These are phyloP conservation scores for Chloranthus sessilifolius DNA, from an alignment of 164 flowering plant species.

Conservation along the genomic window DNA sequence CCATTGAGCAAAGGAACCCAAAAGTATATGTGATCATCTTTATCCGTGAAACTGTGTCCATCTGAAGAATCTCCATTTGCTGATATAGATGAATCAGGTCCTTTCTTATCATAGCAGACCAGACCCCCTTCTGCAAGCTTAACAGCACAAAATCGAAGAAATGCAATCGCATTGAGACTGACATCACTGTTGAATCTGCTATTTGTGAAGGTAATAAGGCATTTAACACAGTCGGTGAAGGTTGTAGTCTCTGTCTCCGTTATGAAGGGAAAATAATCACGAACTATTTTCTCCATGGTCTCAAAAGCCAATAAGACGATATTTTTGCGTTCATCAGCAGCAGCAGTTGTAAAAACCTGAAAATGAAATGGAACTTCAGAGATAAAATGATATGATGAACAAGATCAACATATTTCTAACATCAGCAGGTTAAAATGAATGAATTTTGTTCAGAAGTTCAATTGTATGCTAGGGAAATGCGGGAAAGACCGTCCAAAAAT, in stretches of 20 bases:
- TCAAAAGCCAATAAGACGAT: conserved; percentile 90
- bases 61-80: conserved; percentile 34
- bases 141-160: conserved; percentile 95
- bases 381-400: conserved; percentile 5
- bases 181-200: conserved; percentile 93
- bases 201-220: conserved; percentile 90
- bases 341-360: conserved; percentile 95
- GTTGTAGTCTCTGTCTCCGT: conserved; percentile 94
- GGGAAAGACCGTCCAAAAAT: too few relatives aligned
- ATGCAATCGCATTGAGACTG: conserved; percentile 96
- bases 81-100: conserved; percentile 24
- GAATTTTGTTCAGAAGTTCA: too few relatives aligned
- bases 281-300: conserved; percentile 96
- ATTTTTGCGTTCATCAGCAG: conserved; percentile 94
- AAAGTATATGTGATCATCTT: conserved; percentile 70
- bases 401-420: conserved; percentile 2
- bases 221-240: conserved; percentile 94
- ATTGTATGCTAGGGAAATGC: too few relatives aligned
- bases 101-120: conserved; percentile 51
- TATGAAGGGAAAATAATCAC: conserved; percentile 92
- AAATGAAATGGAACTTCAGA: conserved; percentile 4
- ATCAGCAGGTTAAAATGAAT: too few relatives aligned
- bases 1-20: conserved; percentile 98
- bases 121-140: conserved; percentile 97
- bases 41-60: conserved; percentile 35